Conservation (phyloP, 768 basidiomycete species). For the Termitomyces sp. region DNA sequence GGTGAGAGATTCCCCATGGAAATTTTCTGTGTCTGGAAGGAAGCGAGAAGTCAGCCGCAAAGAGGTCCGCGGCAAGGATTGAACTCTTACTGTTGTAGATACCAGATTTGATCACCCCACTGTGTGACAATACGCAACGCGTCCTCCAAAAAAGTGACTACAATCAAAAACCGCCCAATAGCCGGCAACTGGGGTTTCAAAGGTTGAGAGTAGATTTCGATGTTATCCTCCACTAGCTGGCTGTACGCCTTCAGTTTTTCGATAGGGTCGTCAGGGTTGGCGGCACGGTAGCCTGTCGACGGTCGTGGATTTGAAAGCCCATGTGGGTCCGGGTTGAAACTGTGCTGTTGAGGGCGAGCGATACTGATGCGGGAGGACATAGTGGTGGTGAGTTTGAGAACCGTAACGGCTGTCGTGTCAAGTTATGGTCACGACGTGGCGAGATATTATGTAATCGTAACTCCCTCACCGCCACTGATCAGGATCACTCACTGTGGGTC, state of each 20-base stretch:
- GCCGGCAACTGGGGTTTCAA: constrained; percentile 92
- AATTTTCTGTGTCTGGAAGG: constrained; percentile 82
- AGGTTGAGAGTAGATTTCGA: constrained; percentile 92
- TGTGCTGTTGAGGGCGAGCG: constrained; percentile 61
- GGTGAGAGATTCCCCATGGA: constrained; percentile 91
- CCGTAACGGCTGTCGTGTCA: constrained; percentile 44
- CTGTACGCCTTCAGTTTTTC: constrained; percentile 71
- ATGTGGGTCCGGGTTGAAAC: constrained; percentile 71
- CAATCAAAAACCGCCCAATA: constrained; percentile 94
- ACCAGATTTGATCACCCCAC: constrained; percentile 98
- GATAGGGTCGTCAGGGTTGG: constrained; percentile 77
- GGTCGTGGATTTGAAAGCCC: constrained; percentile 72
- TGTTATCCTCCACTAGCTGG: constrained; percentile 83
- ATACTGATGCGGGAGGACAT: constrained; percentile 87
- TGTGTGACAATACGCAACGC: constrained; percentile 90
- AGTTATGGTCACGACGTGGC: constrained; percentile 44
- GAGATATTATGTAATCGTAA: constrained; percentile 31
- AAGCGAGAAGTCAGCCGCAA: constrained; percentile 11
- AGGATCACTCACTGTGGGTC: no score
- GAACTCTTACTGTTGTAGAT: constrained; percentile 79
- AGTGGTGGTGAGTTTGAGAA: constrained; percentile 29
- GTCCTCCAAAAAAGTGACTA: constrained; percentile 98
- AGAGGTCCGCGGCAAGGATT: not conserved
- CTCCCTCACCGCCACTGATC: constrained; percentile 6
- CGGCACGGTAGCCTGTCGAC: constrained; percentile 71